These are phyloP conservation scores for Diaporthe sp. DNA, from an alignment of 2,329 filamentous ascomycete genomes.

Conservation along the genomic window DNA sequence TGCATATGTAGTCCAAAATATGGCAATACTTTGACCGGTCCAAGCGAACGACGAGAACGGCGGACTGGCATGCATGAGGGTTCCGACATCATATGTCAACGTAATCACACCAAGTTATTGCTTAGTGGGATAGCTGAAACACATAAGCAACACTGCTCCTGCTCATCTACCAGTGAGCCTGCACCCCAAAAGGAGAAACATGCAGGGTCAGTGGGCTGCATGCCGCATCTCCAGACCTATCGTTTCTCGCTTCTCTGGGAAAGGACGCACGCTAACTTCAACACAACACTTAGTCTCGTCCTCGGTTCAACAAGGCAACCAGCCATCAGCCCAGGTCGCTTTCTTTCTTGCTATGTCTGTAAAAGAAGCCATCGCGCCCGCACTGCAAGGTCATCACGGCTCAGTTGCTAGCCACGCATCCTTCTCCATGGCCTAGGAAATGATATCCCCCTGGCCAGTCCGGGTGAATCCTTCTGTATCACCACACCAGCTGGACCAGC, in stretches of 20 bases:
- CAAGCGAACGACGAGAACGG: neutral
- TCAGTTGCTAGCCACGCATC: neutral
- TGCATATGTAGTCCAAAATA: too few relatives aligned
- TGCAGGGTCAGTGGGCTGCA: neutral
- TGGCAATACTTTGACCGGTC: too few relatives aligned
- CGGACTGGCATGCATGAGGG: neutral
- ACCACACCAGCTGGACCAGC: neutral
- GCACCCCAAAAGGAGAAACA: neutral
- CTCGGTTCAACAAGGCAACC: neutral
- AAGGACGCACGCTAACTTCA: neutral
- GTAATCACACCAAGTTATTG: too few relatives aligned
- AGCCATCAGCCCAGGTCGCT: too few relatives aligned
- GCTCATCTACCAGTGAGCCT: neutral
- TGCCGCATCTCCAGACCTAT: neutral
- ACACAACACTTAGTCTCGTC: neutral
- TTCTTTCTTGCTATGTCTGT: neutral
- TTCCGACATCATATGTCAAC: neutral
- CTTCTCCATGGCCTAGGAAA: neutral
- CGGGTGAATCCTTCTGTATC: slow-evolving; percentile 21
- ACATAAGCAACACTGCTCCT: neutral
- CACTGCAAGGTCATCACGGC: neutral
- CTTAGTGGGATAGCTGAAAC: neutral
- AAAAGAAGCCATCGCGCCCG: neutral
- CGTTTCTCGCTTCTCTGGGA: neutral
- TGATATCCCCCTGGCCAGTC: neutral